Evolutionary conservation across 768 basidiomycete genomes (phyloP).

Genomic region (Scleroderma bovista): DNA sequence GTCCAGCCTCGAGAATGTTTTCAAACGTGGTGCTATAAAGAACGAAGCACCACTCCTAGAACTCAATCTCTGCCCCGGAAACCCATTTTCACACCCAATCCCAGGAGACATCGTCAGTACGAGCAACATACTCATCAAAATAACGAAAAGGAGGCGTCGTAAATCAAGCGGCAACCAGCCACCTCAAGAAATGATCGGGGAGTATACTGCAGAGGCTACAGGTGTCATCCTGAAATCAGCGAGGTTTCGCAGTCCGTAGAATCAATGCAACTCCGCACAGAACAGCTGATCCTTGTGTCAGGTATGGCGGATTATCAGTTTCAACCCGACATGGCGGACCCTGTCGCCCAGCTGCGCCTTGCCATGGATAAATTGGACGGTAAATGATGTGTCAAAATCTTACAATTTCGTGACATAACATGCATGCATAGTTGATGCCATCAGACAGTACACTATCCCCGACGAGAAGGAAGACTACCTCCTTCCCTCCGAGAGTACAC

Average conservation of each 20-base stretch:
- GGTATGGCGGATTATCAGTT: constrained; percentile 96
- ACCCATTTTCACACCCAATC: constrained; percentile 79
- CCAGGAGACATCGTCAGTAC: constrained; percentile 73
- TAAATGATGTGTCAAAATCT: constrained; percentile 28
- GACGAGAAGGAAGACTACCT: constrained; percentile 63
- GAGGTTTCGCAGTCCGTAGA: constrained; percentile 78
- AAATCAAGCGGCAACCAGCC: constrained; percentile 14
- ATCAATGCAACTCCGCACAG: not conserved
- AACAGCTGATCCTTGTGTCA: constrained; percentile 24
- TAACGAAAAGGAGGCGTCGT: constrained; percentile 69
- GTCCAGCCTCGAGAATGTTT: constrained; percentile 64
- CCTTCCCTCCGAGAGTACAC: constrained; percentile 24
- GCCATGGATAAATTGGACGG: constrained; percentile 83
- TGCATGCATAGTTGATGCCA: constrained; percentile 54
- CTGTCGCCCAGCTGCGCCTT: constrained; percentile 58
- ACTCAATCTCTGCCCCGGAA: constrained; percentile 64
- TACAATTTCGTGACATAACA: not conserved
- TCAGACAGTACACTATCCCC: constrained; percentile 65
- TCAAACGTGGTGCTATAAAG: constrained; percentile 62
- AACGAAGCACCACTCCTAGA: constrained; percentile 68
- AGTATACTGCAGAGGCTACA: constrained; percentile 68
- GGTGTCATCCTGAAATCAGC: constrained; percentile 79
- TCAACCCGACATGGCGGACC: constrained; percentile 67
- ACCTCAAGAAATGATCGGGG: constrained; percentile 41
- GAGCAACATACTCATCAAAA: constrained; percentile 78